phyloP scores from a whole-genome alignment of 345 rosid species.

The Corymbia maculata region DNA sequence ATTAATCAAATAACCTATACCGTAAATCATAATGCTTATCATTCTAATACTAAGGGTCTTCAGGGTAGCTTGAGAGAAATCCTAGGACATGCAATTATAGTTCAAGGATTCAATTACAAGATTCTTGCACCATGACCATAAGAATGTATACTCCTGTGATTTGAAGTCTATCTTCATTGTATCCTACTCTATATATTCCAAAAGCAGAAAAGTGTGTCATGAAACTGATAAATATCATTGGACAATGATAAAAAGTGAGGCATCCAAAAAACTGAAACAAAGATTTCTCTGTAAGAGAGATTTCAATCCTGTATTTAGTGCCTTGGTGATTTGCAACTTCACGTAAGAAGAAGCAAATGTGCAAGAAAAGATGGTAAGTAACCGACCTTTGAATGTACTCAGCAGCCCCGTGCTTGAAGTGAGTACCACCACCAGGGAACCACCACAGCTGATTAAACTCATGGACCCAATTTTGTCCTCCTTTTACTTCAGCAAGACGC shows the following conservation, averaged over 20 bases:
- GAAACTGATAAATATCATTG: neutral
- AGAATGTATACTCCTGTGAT: neutral
- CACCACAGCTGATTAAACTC: conserved; percentile 70
- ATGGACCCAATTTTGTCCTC: conserved; percentile 98
- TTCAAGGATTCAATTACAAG: neutral
- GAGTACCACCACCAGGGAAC: conserved; percentile 98
- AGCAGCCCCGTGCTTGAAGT: conserved; percentile 90
- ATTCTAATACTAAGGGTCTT: neutral
- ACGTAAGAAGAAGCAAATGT: neutral
- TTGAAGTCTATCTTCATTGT: neutral
- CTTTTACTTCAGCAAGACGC: conserved; percentile 76
- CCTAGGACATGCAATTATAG: neutral
- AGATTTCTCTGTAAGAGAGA: neutral
- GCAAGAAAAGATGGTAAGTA: neutral
- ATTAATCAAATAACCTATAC: neutral
- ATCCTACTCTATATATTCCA: neutral
- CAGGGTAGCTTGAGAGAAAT: neutral
- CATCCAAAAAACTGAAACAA: neutral
- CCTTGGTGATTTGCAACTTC: neutral
- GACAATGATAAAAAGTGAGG: neutral
- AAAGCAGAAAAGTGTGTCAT: neutral
- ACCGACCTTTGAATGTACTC: conserved; percentile 82
- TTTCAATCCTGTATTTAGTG: neutral
- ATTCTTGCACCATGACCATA: neutral
- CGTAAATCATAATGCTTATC: neutral